Evolutionary conservation across 768 basidiomycete genomes (phyloP).

Genomic region (Cystobasidium ongulense): DNA sequence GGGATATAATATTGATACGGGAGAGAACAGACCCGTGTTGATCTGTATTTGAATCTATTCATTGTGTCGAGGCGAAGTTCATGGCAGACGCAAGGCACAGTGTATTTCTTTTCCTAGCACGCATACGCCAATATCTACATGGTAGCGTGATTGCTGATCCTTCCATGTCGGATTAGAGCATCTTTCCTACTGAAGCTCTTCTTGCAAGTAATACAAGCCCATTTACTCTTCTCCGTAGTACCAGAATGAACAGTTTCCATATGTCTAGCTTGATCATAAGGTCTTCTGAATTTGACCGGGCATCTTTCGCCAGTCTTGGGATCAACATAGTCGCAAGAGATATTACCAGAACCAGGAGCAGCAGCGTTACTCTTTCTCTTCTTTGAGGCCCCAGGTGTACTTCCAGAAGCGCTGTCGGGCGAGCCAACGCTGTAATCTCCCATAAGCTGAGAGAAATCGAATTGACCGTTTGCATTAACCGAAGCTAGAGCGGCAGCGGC

Average conservation of each 20-base stretch:
- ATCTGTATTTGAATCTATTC: no score
- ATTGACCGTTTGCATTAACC: neutral
- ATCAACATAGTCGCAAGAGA: constrained; percentile 24
- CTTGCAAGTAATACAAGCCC: constrained; percentile 18
- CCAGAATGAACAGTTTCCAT: constrained; percentile 26
- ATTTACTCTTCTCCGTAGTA: constrained; percentile 6
- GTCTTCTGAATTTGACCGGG: constrained; percentile 22
- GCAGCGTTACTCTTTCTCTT: constrained; percentile 13
- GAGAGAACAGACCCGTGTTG: no score
- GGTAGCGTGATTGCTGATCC: constrained; percentile 13
- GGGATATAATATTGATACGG: no score
- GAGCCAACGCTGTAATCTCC: neutral
- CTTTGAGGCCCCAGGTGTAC: neutral
- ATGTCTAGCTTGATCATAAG: constrained; percentile 30
- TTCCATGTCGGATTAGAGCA: constrained; percentile 28
- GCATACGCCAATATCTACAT: no score
- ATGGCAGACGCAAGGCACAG: no score
- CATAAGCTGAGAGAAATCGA: constrained; percentile 1
- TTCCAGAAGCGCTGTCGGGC: neutral
- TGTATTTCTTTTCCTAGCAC: no score
- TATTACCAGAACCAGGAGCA: constrained; percentile 15
- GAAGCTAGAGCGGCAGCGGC: constrained; percentile 4
- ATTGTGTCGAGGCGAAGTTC: no score
- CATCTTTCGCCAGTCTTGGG: constrained; percentile 16
- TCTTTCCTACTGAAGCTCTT: constrained; percentile 29